Evolutionary conservation across 2,329 filamentous ascomycete species (phyloP), one percentile per base, ranked within the genome.

Genomic region (Emmonsiellopsis sp.): DNA sequence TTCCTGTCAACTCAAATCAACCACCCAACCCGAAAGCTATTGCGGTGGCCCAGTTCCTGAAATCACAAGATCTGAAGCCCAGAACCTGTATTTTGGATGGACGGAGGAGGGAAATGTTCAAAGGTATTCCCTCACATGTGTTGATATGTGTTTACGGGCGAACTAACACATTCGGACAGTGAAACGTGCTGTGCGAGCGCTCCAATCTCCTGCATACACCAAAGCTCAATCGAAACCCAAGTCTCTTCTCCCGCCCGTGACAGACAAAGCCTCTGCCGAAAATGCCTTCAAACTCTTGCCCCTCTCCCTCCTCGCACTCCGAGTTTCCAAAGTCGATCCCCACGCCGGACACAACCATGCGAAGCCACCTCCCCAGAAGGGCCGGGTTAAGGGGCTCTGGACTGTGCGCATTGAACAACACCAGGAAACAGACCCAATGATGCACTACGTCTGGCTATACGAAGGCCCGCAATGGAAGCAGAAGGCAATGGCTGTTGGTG

Each of bases 71-170:
- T 55, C 75, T 98, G 59, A 98, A 98, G 79, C 79, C 82, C 15
- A 80, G 93, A 58, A 96, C 91, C 15, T 92, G 88, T 69, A 94
- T 98, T 59, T 81, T 97, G 60, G 91, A 96, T 61, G 93, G 93
- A 64, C 91, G 96, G 78, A 83, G 93, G 65, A 97, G 95, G 74
- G 92, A 98, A 61, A 94, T 98, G 88, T 97, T 98, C 73, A 87
- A 86, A 79, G 90, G 89, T 92, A 76, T 45, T 15, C 26, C 26
- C 11, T 37, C n/a, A 49, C 20, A n/a, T 37, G 5, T 7, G 10
- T 13, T 4, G 10, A 2, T 16, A 7, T 38, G n/a, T 10, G 20
- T 30, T 15, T 34, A 9, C 5, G 20, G 2, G 11, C 2, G 3
- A 51, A 20, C 52, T 54, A 51, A 55, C 20, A 37, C 11, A 20